Evolutionary conservation across 768 basidiomycete species (phyloP).

Genomic region (Postia placenta): DNA sequence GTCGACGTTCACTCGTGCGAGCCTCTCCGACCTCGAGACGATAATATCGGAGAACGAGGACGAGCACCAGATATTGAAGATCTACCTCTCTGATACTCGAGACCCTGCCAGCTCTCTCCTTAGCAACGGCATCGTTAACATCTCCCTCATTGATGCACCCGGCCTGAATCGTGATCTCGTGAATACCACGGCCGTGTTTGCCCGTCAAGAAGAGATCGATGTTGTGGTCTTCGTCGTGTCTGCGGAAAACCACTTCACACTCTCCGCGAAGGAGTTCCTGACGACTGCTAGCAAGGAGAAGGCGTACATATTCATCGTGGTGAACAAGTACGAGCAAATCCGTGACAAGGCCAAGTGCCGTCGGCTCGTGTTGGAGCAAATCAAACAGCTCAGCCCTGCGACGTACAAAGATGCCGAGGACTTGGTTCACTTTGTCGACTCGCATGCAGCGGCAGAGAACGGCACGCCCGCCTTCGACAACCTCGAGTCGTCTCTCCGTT

Average conservation of each 20-base stretch:
- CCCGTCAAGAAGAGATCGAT: slow-evolving; percentile 96
- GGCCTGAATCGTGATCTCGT: slow-evolving; percentile 93
- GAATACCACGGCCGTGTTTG: slow-evolving; percentile 92
- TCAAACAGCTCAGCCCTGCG: slow-evolving; percentile 85
- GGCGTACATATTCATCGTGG: slow-evolving; percentile 96
- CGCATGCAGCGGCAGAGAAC: slow-evolving; percentile 62
- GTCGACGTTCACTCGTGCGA: slow-evolving; percentile 66
- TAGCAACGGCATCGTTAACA: slow-evolving; percentile 94
- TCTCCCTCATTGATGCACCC: slow-evolving; percentile 97
- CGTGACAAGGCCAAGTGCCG: slow-evolving; percentile 92
- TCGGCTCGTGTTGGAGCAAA: slow-evolving; percentile 85
- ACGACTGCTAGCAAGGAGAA: slow-evolving; percentile 92
- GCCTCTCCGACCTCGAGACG: slow-evolving; percentile 67
- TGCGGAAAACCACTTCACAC: slow-evolving; percentile 97
- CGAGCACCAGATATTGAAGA: slow-evolving; percentile 70
- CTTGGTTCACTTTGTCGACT: slow-evolving; percentile 98
- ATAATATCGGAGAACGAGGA: slow-evolving; percentile 73
- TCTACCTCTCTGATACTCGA: slow-evolving; percentile 83
- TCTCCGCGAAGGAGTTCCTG: slow-evolving; percentile 92
- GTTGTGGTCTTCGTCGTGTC: slow-evolving; percentile 98
- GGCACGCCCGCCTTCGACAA: slow-evolving; percentile 74
- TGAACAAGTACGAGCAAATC: slow-evolving; percentile 97
- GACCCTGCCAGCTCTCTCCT: slow-evolving; percentile 78
- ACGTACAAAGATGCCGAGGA: slow-evolving; percentile 90
- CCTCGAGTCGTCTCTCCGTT: slow-evolving; percentile 84